Evolutionary conservation across 2,329 filamentous ascomycete genomes (phyloP), one percentile per base, ranked within the genome.

Genomic region (Metarhizium guizhouense): DNA sequence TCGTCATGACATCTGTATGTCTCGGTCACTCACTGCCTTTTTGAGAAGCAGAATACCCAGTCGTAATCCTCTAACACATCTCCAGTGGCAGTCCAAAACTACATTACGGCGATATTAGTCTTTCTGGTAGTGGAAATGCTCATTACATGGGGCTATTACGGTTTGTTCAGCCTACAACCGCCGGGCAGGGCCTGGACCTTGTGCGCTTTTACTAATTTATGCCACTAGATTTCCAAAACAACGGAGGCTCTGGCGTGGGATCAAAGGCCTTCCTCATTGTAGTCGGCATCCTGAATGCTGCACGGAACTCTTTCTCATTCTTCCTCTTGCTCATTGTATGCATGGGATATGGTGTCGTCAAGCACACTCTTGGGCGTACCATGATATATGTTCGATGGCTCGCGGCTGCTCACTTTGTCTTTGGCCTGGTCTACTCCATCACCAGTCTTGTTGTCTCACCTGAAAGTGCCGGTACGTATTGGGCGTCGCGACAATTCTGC

Each of bases 301-400:
- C 86, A 55, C 83, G 94, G 60, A 99, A 97, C 72, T 96, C 93
- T 0, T 97, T 99, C 70, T 96, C 93, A 0, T 99, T 99, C 78
- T 99, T 99, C 78, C 78, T 99, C 52, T 81, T 99, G 8, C 84
- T 99, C 54, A 97, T 99, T 62, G 94, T 99, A 36, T 99, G 94
- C 72, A 99, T 99, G 94, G 94, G 94, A 36, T 99, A 99, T 65
- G 94, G 94, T 63, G 95, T 99, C 29, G 95, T 99, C 62, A 97
- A 97, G 74, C 88, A 87, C 2, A 90, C 87, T 2, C 81, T 99
- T 4, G 94, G 94, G 56, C 88, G 87, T 65, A 92, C 91, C 13
- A 99, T 99, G 94, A 84, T 93, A 61, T 93, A 89, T 65, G 92
- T 96, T 47, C 89, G 94, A 57, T 88, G 88, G 75, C 82, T 99